These are phyloP conservation scores for Canna indica DNA, from an alignment of 176 grass and related monocot species.

Conservation along the genomic window DNA sequence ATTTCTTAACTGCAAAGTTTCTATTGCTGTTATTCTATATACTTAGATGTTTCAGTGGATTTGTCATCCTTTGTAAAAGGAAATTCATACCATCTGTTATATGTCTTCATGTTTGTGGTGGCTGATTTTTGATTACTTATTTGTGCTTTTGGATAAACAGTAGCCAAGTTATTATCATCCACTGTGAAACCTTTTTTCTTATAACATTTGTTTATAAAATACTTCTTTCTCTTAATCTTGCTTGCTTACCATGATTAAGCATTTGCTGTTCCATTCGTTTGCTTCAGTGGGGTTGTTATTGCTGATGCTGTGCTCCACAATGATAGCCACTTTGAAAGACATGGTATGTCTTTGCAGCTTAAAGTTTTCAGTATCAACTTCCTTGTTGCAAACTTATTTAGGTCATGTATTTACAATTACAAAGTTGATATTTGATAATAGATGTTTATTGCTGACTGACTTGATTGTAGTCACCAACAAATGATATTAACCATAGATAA, in stretches of 20 bases:
- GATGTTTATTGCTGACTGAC: too few relatives aligned
- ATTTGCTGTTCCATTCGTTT: constrained; percentile 27
- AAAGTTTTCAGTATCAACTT: background rate
- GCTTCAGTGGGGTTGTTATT: constrained; percentile 85
- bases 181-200: background rate
- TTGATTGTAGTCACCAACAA: background rate
- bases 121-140: background rate
- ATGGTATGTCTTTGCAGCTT: constrained; percentile 48
- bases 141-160: background rate
- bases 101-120: background rate
- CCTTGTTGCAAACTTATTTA: background rate
- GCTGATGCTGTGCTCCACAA: constrained; percentile 86
- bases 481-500: background rate
- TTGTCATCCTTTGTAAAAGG: background rate
- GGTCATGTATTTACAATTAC: background rate
- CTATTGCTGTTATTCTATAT: background rate
- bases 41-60: background rate
- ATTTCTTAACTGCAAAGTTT: background rate
- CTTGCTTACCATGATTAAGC: constrained; percentile 4
- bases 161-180: background rate
- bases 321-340: constrained; percentile 70
- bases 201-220: background rate
- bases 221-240: background rate
- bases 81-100: background rate
- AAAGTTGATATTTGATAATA: background rate